Conservation (phyloP, 2,329 filamentous ascomycete species). For the Magnaporthiopsis poae region DNA sequence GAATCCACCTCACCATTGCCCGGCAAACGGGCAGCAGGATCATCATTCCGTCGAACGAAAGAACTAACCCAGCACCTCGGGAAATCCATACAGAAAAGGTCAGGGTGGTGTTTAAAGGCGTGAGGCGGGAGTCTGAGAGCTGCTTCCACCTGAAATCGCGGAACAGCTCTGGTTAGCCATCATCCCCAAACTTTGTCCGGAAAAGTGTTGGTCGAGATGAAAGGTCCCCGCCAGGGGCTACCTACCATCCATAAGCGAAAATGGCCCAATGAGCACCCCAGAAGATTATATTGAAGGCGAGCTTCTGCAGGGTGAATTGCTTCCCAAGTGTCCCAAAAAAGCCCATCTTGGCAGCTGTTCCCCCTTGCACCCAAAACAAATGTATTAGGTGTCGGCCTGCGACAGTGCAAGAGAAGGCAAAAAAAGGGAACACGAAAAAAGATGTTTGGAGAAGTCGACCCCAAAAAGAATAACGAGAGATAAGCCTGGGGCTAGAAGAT, state of each 20-base stretch:
- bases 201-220: not conserved
- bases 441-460: too few relatives aligned
- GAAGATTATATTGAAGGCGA: conserved; percentile 72
- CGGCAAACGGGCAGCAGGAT: conserved; percentile 92
- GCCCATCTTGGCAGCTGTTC: conserved; percentile 31
- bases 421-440: too few relatives aligned
- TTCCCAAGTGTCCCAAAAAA: conserved; percentile 36
- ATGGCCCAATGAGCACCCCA: conserved; percentile 67
- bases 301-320: conserved; percentile 60
- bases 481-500: too few relatives aligned
- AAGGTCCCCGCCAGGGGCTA: not conserved
- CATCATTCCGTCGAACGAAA: conserved; percentile 74
- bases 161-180: conserved; percentile 15
- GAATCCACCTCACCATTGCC: conserved; percentile 71
- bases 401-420: conserved; percentile 23
- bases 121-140: conserved; percentile 54
- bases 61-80: conserved; percentile 76
- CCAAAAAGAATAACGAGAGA: too few relatives aligned
- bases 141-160: conserved; percentile 62
- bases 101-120: conserved; percentile 63
- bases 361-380: conserved; percentile 14
- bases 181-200: too few relatives aligned
- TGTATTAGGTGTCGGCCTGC: conserved; percentile 43
- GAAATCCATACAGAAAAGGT: conserved; percentile 91
- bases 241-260: conserved; percentile 81